A percentile compares a stretch with the other conserved stretches of the same genome.
phyloP scores from a whole-genome alignment of 257 asterid species.

The Gentiana straminea region DNA sequence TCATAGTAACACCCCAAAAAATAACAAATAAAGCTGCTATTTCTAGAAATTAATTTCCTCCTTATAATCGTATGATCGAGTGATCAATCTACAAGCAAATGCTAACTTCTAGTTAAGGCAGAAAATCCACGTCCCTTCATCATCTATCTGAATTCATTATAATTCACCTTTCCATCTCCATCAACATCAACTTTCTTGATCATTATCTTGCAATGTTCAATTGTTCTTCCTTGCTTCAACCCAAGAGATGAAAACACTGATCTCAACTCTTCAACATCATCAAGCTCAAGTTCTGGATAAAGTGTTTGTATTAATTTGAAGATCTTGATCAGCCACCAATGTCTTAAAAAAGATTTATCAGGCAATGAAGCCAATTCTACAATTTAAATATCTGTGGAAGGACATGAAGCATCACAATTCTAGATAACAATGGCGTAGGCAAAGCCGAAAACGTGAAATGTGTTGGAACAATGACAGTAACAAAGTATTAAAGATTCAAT shows the following conservation, averaged over 20 bases:
- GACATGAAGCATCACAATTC: conserved; percentile 47
- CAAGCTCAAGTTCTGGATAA: conserved; percentile 18
- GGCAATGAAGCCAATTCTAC: conserved; percentile 28
- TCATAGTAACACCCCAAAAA: no score
- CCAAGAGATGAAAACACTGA: conserved; percentile 28
- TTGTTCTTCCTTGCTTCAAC: conserved; percentile 24
- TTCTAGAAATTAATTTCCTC: no score
- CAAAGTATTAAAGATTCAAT: no score
- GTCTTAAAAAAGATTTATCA: conserved; percentile 26
- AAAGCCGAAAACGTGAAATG: conserved; percentile 37
- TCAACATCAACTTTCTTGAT: conserved; percentile 31
- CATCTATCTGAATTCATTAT: no score
- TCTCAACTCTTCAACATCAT: conserved; percentile 38
- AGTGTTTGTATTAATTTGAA: conserved; percentile 16
- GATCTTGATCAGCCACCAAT: conserved; percentile 22
- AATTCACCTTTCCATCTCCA: conserved; percentile 34
- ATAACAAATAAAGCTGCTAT: no score
- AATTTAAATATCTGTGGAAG: conserved; percentile 27
- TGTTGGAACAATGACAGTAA: conserved; percentile 53
- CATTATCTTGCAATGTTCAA: conserved; percentile 31
- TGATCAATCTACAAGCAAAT: no score
- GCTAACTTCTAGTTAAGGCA: conserved; percentile 17
- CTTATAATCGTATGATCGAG: no score
- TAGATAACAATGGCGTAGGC: conserved; percentile 39
- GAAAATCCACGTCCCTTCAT: conserved; percentile 39